phyloP scores from a whole-genome alignment of 257 asterid species.

The Ajuga chamaepitys region DNA sequence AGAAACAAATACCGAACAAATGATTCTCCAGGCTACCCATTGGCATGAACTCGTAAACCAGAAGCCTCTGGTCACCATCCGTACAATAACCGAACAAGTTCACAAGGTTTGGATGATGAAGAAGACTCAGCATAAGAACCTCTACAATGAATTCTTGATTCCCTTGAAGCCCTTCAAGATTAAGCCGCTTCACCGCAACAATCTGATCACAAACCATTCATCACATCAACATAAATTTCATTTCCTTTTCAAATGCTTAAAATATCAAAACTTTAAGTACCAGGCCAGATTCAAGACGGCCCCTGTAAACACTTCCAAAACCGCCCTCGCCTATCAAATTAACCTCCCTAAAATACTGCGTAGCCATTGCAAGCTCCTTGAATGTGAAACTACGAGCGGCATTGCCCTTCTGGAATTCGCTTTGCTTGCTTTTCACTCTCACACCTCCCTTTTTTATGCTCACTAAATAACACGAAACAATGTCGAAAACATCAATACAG shows the following conservation, averaged over 20 bases:
- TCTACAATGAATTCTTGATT: constrained; percentile 83
- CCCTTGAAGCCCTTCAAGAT: constrained; percentile 87
- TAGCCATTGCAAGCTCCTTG: constrained; percentile 69
- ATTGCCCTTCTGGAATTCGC: constrained; percentile 25
- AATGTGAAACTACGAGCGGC: constrained; percentile 69
- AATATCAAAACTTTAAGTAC: no score
- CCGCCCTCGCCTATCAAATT: constrained; percentile 92
- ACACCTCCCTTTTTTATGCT: constrained; percentile 28
- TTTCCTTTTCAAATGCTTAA: no score
- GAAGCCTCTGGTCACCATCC: constrained; percentile 83
- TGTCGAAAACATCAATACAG: no score
- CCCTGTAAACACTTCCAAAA: constrained; percentile 74
- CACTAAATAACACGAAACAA: constrained; percentile 23
- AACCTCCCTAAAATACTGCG: constrained; percentile 60
- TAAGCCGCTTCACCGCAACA: constrained; percentile 85
- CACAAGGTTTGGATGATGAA: constrained; percentile 85
- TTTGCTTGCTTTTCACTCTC: constrained; percentile 30
- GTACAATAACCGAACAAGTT: constrained; percentile 82
- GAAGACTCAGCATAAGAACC: constrained; percentile 80
- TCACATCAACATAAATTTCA: neutral
- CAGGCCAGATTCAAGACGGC: constrained; percentile 56
- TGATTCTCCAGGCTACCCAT: constrained; percentile 89
- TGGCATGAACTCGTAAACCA: constrained; percentile 87
- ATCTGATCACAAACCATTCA: constrained; percentile 26
- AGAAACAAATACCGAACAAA: constrained; percentile 71